Base-by-base conservation (phyloP, 306 rosid genomes). In the Cyclanthera cordifolia region DNA sequence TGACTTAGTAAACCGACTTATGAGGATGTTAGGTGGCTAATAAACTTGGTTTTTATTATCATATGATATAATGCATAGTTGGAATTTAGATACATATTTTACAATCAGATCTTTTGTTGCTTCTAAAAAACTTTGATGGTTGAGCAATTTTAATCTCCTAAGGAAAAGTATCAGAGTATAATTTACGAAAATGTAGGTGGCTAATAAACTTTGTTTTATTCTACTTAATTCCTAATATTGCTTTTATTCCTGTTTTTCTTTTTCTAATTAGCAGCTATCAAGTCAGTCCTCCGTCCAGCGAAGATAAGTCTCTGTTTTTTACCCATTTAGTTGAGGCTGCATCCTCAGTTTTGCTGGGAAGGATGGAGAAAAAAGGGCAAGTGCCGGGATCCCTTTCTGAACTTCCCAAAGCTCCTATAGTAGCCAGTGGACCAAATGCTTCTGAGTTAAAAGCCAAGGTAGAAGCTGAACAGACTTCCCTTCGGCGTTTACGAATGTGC, bases 391-490 rank as follows among this genome's bases (percentile, higher is more conserved):
- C 81, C 73, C 73, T 74, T 69, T 79, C 94, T 51, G 96, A 89
- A 75, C 96, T 93, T 84, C 96, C 96, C 25, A 93, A 84, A 86
- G 99, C 88, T 34, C 99, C 99, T 6, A 85, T 83, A 76, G 87
- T 89, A 67, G 85, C 80, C 2, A 86, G 87, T 75, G 96, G 96
- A 78, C 95, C 95, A 32, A 93, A 93, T 84, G 82, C 72, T 56
- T 93, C 96, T 41, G 99, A 93, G 85, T 79, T 90, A 74, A 93
- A 76, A 86, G 95, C 99, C 59, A 87, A 84, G 77, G 83, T 87
- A 49, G 98, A 93, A 75, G 91, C 96, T 43, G 96, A 93, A 85
- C 99, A 93, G 82, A 95, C 87, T 85, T 95, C 96, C 32, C 94
- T 93, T 59, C 94, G 99, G 37, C 91, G 96, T 75, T 73, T 93